Conservation (phyloP, 192 early-diverging fungal genomes). For the Backusella australiensis region DNA sequence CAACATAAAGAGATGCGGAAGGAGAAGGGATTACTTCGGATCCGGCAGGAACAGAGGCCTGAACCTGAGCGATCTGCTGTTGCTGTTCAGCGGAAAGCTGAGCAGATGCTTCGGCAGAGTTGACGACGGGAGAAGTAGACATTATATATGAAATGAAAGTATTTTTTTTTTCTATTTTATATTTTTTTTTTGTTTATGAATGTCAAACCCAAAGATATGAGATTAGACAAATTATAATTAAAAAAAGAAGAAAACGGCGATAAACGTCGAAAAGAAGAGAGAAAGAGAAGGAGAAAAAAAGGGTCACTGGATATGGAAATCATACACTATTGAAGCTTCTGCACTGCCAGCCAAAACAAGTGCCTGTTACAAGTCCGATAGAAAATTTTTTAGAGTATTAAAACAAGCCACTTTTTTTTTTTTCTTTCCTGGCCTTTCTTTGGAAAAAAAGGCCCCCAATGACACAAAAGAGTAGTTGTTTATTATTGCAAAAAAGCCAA, state of each 20-base stretch:
- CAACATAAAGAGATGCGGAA: slow-evolving; percentile 89
- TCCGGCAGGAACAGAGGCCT: slow-evolving; percentile 7
- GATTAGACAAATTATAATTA: slow-evolving; percentile 1
- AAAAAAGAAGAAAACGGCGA: slow-evolving; percentile 8
- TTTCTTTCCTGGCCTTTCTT: not conserved
- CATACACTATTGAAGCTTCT: not conserved
- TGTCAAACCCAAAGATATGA: not conserved
- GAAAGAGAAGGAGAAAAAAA: slow-evolving; percentile 2
- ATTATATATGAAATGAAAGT: slow-evolving; percentile 5
- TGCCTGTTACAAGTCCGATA: slow-evolving; percentile 3
- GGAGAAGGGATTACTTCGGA: slow-evolving; percentile 34
- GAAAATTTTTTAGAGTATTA: slow-evolving; percentile 3
- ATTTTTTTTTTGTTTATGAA: not conserved
- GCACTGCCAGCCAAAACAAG: not conserved
- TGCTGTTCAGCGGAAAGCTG: slow-evolving; percentile 4
- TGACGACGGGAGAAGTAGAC: slow-evolving; percentile 31
- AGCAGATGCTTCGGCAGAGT: slow-evolving; percentile 15
- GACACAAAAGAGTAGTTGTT: too few relatives aligned
- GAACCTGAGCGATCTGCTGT: slow-evolving; percentile 16
- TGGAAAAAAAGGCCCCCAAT: too few relatives aligned
- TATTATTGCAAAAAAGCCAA: too few relatives aligned
- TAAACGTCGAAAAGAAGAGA: slow-evolving; percentile 8
- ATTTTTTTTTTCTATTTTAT: slow-evolving; percentile 7
- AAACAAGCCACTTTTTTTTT: not conserved
- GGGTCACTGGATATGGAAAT: slow-evolving; percentile 1